Evolutionary conservation across 208 protist genomes (phyloP).

Genomic region (Crithidia bombi): DNA sequence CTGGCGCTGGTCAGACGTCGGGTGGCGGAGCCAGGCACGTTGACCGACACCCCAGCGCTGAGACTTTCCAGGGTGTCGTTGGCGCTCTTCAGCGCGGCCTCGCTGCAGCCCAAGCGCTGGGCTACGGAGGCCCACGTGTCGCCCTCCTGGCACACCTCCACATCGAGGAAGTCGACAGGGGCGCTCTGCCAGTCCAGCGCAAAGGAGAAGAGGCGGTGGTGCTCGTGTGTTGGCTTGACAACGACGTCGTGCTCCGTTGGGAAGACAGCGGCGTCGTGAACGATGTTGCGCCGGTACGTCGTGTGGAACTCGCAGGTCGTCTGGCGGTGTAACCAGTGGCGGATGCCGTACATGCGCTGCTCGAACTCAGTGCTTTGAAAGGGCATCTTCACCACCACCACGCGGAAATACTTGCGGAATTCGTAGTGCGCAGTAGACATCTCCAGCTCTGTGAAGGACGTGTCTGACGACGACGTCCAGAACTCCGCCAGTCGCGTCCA

Average conservation of each 20-base stretch:
- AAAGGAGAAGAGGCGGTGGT: slow-evolving; percentile 92
- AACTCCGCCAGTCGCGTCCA: slow-evolving; percentile 90
- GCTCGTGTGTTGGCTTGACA: slow-evolving; percentile 67
- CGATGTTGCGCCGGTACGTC: slow-evolving; percentile 75
- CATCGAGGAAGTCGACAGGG: slow-evolving; percentile 64
- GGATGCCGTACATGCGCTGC: slow-evolving; percentile 87
- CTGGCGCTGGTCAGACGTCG: slow-evolving; percentile 66
- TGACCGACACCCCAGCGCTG: slow-evolving; percentile 44
- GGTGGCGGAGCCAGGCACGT: slow-evolving; percentile 55
- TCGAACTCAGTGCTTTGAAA: slow-evolving; percentile 92
- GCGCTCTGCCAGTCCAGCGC: slow-evolving; percentile 88
- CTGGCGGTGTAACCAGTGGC: slow-evolving; percentile 90
- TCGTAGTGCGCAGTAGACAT: slow-evolving; percentile 92
- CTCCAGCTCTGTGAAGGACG: slow-evolving; percentile 85
- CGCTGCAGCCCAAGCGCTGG: slow-evolving; percentile 53
- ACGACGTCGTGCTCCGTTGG: slow-evolving; percentile 80
- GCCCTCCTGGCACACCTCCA: slow-evolving; percentile 46
- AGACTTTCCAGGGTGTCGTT: slow-evolving; percentile 54
- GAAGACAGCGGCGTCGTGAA: slow-evolving; percentile 84
- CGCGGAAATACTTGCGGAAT: slow-evolving; percentile 89
- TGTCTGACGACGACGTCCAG: slow-evolving; percentile 88
- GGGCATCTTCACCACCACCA: slow-evolving; percentile 85
- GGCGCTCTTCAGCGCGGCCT: slow-evolving; percentile 45
- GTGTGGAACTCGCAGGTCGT: slow-evolving; percentile 90
- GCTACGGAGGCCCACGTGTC: slow-evolving; percentile 78